Percentiles rank a stretch among this genome's conserved stretches.
These are phyloP conservation scores for Eutypella sp. DNA, from an alignment of 2,329 filamentous ascomycete genomes.

Conservation along the genomic window DNA sequence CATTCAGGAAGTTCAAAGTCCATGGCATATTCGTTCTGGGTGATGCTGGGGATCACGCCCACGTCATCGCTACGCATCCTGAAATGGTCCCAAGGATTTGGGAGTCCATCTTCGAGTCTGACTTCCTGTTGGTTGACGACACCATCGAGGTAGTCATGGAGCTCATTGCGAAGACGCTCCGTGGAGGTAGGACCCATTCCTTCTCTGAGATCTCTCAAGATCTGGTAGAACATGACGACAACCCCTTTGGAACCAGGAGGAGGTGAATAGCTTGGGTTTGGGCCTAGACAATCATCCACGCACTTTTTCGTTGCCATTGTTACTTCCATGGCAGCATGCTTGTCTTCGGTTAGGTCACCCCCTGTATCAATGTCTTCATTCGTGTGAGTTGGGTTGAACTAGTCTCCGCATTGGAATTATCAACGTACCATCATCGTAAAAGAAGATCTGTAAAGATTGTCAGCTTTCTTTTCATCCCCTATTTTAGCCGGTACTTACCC, in stretches of 20 bases:
- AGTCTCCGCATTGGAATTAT: too few species aligned
- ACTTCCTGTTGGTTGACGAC: constrained; percentile 22
- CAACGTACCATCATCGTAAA: constrained; percentile 22
- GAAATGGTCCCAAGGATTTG: constrained; percentile 24
- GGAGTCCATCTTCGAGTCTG: constrained; percentile 16
- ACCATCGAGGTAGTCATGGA: constrained; percentile 24
- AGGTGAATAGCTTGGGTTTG: constrained; percentile 16
- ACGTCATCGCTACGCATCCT: constrained; percentile 23
- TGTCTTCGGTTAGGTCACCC: constrained; percentile 23
- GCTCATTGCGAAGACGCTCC: constrained; percentile 19
- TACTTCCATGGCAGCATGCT: constrained; percentile 17
- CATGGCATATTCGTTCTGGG: constrained; percentile 26
- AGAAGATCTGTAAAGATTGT: constrained; percentile 19
- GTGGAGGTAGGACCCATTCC: constrained; percentile 15
- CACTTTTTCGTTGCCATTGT: constrained; percentile 20
- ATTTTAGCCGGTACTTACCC: constrained; percentile 11
- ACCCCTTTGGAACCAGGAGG: constrained; percentile 15
- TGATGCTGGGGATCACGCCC: constrained; percentile 24
- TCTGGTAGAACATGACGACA: constrained; percentile 24
- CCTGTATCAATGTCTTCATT: constrained; percentile 23
- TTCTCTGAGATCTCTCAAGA: constrained; percentile 19
- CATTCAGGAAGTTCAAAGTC: constrained; percentile 23
- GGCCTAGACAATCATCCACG: constrained; percentile 22
- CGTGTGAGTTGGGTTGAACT: neutral
- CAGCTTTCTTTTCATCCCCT: neutral